Base-by-base conservation (phyloP, 805 yeast species). In the Ogataea chonburiensis region DNA sequence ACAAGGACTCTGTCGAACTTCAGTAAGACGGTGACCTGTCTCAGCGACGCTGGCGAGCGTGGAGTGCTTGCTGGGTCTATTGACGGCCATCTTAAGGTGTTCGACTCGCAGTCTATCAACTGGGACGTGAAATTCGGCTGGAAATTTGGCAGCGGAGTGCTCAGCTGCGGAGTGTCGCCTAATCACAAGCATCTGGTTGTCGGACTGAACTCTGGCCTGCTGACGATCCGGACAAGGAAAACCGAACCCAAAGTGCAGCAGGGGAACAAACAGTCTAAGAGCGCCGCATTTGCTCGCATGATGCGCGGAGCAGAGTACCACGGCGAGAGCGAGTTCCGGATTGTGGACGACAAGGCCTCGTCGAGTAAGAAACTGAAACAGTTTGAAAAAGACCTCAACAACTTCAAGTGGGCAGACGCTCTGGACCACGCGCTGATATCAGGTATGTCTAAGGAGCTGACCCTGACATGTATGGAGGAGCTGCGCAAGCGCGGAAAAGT, bases 31-130 rank as follows among this genome's bases (percentile, higher is more conserved):
- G 96, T 91, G 25, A 89, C 97, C 11, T 80, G 89, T 43, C 67
- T 89, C 45, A 79, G 84, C 34, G 66, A 74, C 48, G 81, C 91
- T 7, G 83, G 81, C 19, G 86, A 78, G 45, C 67, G 77, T 33
- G 91, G 93, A n/a, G 67, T 93, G 28, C 66, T 93, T 19, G 97
- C 95, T 3, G 97, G 98, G 12, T 88, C 97, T 0, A 68, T 93
- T 40, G 98, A 93, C 63, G 98, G 98, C 14, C 98, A 93, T 61
- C 96, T 93, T 42, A 93, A 93, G 62, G 89, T 89, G 28, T 86
- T 91, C 58, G 97, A 89, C 60, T 76, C 86, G 24, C 64, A 74
- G 17, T 73, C 81, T 15, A 55, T 75, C 25, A 73, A 76, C 50
- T 89, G 91, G 86, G 84, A 82, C 43, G 96, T 91, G 43, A 86